Conservation (phyloP, 202 grass and related monocot species). For the Saccharum hybrid region DNA sequence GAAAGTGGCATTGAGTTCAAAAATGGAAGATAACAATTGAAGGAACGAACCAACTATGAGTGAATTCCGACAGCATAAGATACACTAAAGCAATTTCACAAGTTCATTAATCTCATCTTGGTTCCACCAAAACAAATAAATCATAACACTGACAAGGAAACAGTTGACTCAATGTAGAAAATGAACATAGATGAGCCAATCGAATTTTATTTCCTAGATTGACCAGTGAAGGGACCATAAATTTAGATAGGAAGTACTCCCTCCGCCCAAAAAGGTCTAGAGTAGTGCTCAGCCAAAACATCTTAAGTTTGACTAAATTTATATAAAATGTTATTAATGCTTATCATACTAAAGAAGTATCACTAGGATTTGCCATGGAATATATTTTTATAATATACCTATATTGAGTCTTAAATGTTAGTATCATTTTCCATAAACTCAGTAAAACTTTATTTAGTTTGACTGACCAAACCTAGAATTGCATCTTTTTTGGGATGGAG, state of each 20-base stretch:
- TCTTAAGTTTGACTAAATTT: not conserved
- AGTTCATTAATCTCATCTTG: conserved; percentile 4
- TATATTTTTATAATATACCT: not conserved
- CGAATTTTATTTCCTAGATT: conserved; percentile 3
- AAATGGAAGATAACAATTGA: conserved; percentile 33
- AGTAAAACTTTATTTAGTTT: not conserved
- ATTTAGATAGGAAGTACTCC: conserved; percentile 14
- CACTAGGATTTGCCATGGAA: not conserved
- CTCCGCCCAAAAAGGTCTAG: not conserved
- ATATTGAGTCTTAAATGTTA: not conserved
- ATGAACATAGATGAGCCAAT: not conserved
- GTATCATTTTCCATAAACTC: not conserved
- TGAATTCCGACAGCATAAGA: conserved; percentile 25
- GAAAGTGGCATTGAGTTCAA: not conserved
- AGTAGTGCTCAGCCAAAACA: not conserved
- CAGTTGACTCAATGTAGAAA: conserved; percentile 25
- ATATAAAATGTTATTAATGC: not conserved
- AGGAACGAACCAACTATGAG: conserved; percentile 26
- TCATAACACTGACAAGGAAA: conserved; percentile 6
- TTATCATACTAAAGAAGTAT: not conserved
- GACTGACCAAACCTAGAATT: not conserved
- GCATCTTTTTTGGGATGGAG: not conserved
- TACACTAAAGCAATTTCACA: conserved; percentile 1
- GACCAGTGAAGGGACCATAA: not conserved
- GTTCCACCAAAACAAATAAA: not conserved